Evolutionary conservation across 352 stramenopile species (phyloP).

Genomic region (Chrysophaeum taylorii): DNA sequence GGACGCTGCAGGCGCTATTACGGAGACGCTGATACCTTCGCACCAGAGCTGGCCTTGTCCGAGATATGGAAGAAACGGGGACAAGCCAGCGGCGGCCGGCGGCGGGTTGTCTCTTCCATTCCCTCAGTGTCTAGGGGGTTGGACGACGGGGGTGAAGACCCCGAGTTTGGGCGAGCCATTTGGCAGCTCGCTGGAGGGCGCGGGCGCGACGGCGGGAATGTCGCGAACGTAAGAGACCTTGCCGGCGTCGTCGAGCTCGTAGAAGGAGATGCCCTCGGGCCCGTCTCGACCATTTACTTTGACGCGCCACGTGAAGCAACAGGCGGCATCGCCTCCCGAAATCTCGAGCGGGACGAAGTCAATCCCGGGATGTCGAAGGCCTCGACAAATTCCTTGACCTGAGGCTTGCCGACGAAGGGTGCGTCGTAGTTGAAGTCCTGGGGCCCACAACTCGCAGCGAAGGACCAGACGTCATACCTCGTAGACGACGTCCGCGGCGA

Average conservation of each 20-base stretch:
- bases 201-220: constrained; percentile 6
- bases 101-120: too few species aligned
- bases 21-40: too few species aligned
- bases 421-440: constrained; percentile 13
- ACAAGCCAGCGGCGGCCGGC: too few species aligned
- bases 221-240: constrained; percentile 12
- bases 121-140: too few species aligned
- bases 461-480: too few species aligned
- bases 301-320: constrained; percentile 10
- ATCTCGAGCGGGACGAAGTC: constrained; percentile 4
- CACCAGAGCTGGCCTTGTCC: too few species aligned
- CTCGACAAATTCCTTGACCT: constrained; percentile 3
- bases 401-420: not conserved
- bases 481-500: not conserved
- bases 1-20: too few species aligned
- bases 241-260: not conserved
- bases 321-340: not conserved
- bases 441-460: too few species aligned
- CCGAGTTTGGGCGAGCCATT: too few species aligned
- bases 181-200: not conserved
- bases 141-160: too few species aligned
- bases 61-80: too few species aligned
- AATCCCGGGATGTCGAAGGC: constrained; percentile 15
- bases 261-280: constrained; percentile 13
- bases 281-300: not conserved